phyloP scores from a whole-genome alignment of 148 eudicot species.

The Camellia lanceoleosa region DNA sequence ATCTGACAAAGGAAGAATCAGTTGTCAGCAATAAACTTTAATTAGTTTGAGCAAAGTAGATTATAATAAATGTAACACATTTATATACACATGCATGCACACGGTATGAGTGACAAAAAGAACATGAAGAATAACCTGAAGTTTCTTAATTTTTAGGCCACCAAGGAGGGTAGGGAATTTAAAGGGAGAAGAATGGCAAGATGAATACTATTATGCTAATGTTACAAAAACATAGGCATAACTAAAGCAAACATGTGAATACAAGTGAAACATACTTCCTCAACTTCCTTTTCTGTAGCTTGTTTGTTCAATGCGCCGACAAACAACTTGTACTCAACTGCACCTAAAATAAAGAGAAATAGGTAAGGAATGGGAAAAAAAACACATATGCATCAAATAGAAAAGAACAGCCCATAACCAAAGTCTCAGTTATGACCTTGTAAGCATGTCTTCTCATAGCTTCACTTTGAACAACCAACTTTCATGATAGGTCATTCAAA shows the following conservation, averaged over 20 bases:
- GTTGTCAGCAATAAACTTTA: background rate
- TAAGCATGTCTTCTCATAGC: too few species aligned
- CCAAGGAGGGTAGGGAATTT: background rate
- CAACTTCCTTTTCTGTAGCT: slow-evolving; percentile 90
- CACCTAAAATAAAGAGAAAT: slow-evolving; percentile 39
- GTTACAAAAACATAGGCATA: background rate
- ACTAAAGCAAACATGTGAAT: background rate
- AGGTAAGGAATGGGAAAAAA: background rate
- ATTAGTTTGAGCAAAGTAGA: slow-evolving; percentile 7
- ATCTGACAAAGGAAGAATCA: slow-evolving; percentile 45
- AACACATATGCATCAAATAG: background rate
- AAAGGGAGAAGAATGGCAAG: background rate
- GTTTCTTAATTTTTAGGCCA: background rate
- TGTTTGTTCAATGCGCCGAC: slow-evolving; percentile 85
- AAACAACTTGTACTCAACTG: slow-evolving; percentile 90
- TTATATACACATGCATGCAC: too few species aligned
- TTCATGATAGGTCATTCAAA: too few species aligned
- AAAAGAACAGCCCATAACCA: background rate
- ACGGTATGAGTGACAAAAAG: too few species aligned
- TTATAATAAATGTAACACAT: too few species aligned
- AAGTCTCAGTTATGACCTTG: too few species aligned
- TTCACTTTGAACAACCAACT: too few species aligned
- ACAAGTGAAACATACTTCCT: slow-evolving; percentile 57
- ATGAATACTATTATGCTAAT: background rate
- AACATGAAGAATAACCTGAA: background rate